phyloP scores from a whole-genome alignment of 805 yeast species.

The Komagataella phaffii region DNA sequence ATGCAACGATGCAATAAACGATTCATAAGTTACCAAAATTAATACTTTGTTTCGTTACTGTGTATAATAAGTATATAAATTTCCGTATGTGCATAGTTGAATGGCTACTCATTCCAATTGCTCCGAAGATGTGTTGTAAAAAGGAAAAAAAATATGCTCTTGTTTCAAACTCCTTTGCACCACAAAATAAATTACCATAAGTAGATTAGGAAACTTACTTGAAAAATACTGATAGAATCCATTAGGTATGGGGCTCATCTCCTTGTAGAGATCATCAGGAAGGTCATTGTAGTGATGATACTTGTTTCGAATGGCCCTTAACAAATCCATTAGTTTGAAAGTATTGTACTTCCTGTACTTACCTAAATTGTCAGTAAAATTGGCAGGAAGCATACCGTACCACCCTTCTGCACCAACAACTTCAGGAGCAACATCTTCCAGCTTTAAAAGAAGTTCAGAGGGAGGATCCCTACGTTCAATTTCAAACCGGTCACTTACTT shows the following conservation, averaged over 20 bases:
- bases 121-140: conserved; percentile 14
- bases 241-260: conserved; percentile 71
- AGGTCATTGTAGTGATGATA: conserved; percentile 90
- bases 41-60: neutral
- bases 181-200: conserved; percentile 62
- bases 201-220: conserved; percentile 58
- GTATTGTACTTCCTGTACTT: conserved; percentile 82
- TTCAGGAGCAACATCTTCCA: conserved; percentile 37
- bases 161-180: conserved; percentile 41
- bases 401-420: conserved; percentile 60
- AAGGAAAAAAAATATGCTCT: conserved; percentile 46
- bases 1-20: too few species aligned
- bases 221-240: conserved; percentile 77
- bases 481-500: conserved; percentile 86
- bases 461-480: conserved; percentile 74
- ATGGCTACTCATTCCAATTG: neutral
- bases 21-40: too few species aligned
- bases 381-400: conserved; percentile 59
- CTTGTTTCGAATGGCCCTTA: conserved; percentile 85
- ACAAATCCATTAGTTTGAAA: conserved; percentile 66
- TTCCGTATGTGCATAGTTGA: neutral
- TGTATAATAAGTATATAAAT: neutral
- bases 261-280: conserved; percentile 47
- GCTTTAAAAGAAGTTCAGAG: conserved; percentile 35
- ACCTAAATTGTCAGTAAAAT: conserved; percentile 72